A percentile compares a stretch with the other conserved stretches of the same genome.
Conservation (phyloP, 2,329 filamentous ascomycete genomes). For the Cladophialophora carrionii region DNA sequence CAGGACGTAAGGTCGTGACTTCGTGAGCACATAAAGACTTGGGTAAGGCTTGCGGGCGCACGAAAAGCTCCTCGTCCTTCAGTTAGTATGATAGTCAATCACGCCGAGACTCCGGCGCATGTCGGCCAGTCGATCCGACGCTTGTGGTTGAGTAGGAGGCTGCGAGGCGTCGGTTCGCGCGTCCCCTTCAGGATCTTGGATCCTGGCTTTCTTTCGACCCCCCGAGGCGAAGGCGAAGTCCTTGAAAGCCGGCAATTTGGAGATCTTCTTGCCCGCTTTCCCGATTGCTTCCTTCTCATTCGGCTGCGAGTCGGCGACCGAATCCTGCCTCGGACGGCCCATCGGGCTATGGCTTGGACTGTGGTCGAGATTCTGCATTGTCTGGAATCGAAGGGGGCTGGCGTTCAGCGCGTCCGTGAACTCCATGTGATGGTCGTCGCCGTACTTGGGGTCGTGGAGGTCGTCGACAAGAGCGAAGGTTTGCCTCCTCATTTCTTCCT, state of each 20-base stretch:
- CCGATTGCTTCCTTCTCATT: conserved; percentile 21
- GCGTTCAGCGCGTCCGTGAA: conserved; percentile 32
- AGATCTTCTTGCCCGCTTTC: conserved; percentile 28
- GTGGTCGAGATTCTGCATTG: conserved; percentile 14
- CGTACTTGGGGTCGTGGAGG: conserved; percentile 24
- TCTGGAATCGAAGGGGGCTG: conserved; percentile 24
- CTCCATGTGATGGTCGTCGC: conserved; percentile 31
- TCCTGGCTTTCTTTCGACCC: conserved; percentile 19
- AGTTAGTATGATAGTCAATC: conserved; percentile 10
- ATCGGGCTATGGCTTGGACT: conserved; percentile 16
- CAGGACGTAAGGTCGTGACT: conserved; percentile 20
- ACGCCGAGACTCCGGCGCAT: conserved; percentile 33
- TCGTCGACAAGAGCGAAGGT: conserved; percentile 35
- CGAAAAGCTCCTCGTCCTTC: not conserved
- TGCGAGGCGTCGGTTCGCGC: conserved; percentile 4
- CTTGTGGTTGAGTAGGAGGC: conserved; percentile 11
- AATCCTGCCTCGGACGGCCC: conserved; percentile 31
- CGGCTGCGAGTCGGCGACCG: conserved; percentile 16
- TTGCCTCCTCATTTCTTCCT: conserved; percentile 35
- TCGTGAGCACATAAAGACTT: conserved; percentile 18
- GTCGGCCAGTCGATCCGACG: conserved; percentile 28
- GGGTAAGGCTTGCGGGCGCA: not conserved
- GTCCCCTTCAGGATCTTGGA: conserved; percentile 10
- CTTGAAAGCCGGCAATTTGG: conserved; percentile 29
- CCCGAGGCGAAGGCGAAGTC: conserved; percentile 19